Evolutionary conservation across 768 basidiomycete species (phyloP), one percentile per base, ranked within the genome.

Genomic region (Lactifluus subvellereus): DNA sequence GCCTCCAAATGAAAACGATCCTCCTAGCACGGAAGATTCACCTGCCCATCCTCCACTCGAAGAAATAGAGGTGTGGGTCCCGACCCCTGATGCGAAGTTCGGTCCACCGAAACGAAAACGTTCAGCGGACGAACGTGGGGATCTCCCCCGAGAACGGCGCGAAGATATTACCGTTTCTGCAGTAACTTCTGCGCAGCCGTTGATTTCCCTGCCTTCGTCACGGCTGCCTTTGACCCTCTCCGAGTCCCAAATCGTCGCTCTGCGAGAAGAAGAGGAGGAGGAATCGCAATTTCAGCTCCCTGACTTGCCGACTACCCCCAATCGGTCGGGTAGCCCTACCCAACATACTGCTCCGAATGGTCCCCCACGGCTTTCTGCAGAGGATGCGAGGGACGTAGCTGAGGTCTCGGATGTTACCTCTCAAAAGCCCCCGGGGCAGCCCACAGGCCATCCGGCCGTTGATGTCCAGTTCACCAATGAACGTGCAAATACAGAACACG

Each of bases 261-360:
- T 67, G 18, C 67, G 67, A 13, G 53, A 67, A 48, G 67, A 67
- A 42, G 66, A 67, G 16, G 65, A 67, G 16, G 62, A 59, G n/a
- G 62, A 59, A 22, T 54, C 67, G 38, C 67, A 67, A 9, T 32
- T 59, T 7, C 66, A 56, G 42, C 49, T 38, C 14, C 45, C 52
- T 27, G 38, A 53, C 38, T 55, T 32, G 37, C 42, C 38, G 14
- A 8, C 16, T 20, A 9, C 35, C 5, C 32, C 35, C 16, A 45
- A 40, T 7, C 45, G 6, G 18, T n/a, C 63, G n/a, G 38, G 35
- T 10, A 20, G 38, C 7, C 27, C 43, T 8, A 14, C 18, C 40
- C 32, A 37, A 20, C 2, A 33, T 35, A 0, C 50, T 20, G 10
- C n/a, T 57, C 27, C 33, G 18, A 45, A 16, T 38, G 56, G 16